Base-by-base conservation (phyloP, 192 early-diverging fungal genomes). In the Lunasporangiospora selenospora region DNA sequence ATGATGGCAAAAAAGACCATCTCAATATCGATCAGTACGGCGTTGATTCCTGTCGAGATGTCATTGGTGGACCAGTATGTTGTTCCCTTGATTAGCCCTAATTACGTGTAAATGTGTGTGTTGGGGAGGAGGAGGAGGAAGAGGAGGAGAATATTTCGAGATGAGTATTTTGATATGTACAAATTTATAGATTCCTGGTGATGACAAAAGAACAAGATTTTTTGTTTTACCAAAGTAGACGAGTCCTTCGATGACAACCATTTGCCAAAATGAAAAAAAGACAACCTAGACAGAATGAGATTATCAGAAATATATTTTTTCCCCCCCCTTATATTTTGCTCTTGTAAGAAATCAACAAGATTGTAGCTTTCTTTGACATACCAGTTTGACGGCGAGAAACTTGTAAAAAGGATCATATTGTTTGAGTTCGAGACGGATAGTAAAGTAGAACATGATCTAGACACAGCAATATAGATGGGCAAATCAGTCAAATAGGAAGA, bases 181-280 rank as follows among this genome's bases (percentile, higher is more conserved):
- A 34, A 51, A 30, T 31, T 33, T 51, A 51, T 53, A 9, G 15
- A 2, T 5, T 6, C 23, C n/a, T 18, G 50, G 4, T 52, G 7
- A 1, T 38, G 24, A n/a, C n/a, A n/a, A n/a, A n/a, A n/a, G n/a
- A n/a, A n/a, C n/a, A n/a, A n/a, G n/a, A 18, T 52, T 16, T 38
- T 34, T 51, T 27, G 38, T 23, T 43, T 56, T 73, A 73, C 71
- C 60, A 67, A 58, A 76, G 48, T 62, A 76, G 16, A 76, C 75
- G 6, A 76, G 40, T 16, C 64, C 75, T 30, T 67, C 64, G 29
- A 76, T 31, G 24, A 58, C 34, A 16, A 66, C 50, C 29, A 52
- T 48, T 30, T 76, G 75, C 75, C 75, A 76, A 53, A 76, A 76
- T 12, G 64, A 76, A 46, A 76, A 76, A 44, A 76, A 76, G n/a